Evolutionary conservation across 495 filamentous ascomycete genomes (phyloP), one percentile per base, ranked within the genome.

Genomic region (Xylaria scruposa): DNA sequence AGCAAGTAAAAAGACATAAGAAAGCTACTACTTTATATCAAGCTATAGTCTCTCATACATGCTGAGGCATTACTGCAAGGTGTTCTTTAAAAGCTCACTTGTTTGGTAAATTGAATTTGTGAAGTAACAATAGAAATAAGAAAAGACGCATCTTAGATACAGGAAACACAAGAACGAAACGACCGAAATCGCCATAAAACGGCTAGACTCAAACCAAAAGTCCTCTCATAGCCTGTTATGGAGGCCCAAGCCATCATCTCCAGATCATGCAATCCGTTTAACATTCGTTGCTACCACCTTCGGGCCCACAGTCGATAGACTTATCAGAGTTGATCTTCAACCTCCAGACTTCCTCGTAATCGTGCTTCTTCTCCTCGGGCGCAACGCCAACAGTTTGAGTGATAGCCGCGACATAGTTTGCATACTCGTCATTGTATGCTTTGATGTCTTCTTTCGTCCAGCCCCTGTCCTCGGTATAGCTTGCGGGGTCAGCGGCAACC

Each of bases 401-500:
- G 33, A 60, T 33, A 19, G 58, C 33, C 3, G 9, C 33, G 17
- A 60, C 29, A 15, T 60, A 60, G 21, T 33, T 33, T 9, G 8
- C 29, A 36, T 60, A 60, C 33, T 60, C 58, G 13, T 21, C 9
- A 21, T 33, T 36, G 33, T 60, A 60, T 19, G 33, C 33, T 1
- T 60, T 33, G 33, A 60, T 60, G 6, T 60, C 58, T n/a, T 19
- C 58, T 12, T 60, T 15, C 3, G 58, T 36, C 58, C 58, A 60
- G 15, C 58, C 58, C 19, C 21, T 33, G 26, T 60, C 58, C 9
- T 33, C 26, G 4, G 29, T 60, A 15, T 60, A 60, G 7, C 29
- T 38, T n/a, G 58, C 58, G 58, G 58, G 58, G 33, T 60, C 58
- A n/a, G 58, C 33, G 33, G 58, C 58, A n/a, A 60, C 58, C 58